Percentiles rank a stretch among this genome's conserved stretches.
Conservation (phyloP, 768 basidiomycete species). For the Tubosaeta brunneosetosa region DNA sequence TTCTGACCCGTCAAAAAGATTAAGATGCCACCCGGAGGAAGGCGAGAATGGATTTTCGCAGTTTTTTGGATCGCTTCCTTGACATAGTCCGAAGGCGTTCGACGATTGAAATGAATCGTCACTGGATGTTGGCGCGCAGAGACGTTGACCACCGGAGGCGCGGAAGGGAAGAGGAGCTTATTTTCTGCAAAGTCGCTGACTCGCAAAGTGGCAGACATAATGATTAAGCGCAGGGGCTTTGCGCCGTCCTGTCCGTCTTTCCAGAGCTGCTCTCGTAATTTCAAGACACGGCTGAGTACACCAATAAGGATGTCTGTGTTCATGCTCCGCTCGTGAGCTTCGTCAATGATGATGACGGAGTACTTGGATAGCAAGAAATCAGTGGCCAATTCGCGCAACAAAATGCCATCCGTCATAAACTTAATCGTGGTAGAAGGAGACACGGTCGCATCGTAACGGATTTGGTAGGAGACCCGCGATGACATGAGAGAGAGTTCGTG, state of each 20-base stretch:
- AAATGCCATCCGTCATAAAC: slow-evolving; percentile 99
- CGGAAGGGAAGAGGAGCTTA: slow-evolving; percentile 65
- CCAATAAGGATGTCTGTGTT: slow-evolving; percentile 98
- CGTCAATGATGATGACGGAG: slow-evolving; percentile 93
- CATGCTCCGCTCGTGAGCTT: slow-evolving; percentile 97
- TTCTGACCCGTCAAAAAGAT: slow-evolving; percentile 95
- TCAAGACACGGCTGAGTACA: slow-evolving; percentile 89
- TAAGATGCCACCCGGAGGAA: slow-evolving; percentile 91
- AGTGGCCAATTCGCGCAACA: slow-evolving; percentile 85
- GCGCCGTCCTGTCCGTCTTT: slow-evolving; percentile 62
- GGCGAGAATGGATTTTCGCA: slow-evolving; percentile 83
- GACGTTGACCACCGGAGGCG: slow-evolving; percentile 91
- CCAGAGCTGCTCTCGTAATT: slow-evolving; percentile 88
- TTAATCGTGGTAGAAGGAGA: slow-evolving; percentile 90
- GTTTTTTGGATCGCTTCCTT: slow-evolving; percentile 88
- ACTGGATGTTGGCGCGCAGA: slow-evolving; percentile 92
- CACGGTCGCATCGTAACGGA: slow-evolving; percentile 93
- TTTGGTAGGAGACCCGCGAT: slow-evolving; percentile 89
- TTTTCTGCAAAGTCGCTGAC: slow-evolving; percentile 92
- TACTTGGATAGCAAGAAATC: slow-evolving; percentile 95
- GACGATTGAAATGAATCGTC: slow-evolving; percentile 87
- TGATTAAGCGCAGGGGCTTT: slow-evolving; percentile 89
- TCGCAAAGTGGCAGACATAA: slow-evolving; percentile 98
- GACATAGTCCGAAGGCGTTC: slow-evolving; percentile 84
- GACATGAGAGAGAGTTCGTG: slow-evolving; percentile 83